Evolutionary conservation across 192 early-diverging fungal genomes (phyloP), one percentile per base, ranked within the genome.

Genomic region (Gigaspora rosea): DNA sequence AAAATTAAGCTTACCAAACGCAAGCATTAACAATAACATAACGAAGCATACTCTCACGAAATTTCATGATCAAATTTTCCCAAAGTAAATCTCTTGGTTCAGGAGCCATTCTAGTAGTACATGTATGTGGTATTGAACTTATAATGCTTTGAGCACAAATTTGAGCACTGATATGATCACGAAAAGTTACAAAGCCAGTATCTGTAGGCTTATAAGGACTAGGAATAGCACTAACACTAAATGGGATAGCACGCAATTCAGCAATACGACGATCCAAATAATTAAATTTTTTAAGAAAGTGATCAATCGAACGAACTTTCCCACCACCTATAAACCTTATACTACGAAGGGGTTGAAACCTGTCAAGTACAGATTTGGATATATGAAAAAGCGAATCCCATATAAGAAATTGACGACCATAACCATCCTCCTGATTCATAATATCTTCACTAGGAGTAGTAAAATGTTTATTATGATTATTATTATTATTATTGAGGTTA

Each of bases 11-110:
- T 63, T 75, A 80, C 83, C 85, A 89, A 4, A 85, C 79, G 47
- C 86, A 79, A 48, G 86, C 59, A 36, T 82, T 84, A 3, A 86
- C 87, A 2, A 88, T 64, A 8, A 89, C 6, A 27, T 79, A 79
- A 22, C 88, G 79, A 16, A 80, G 71, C 18, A 85, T 76, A 15
- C 84, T 81, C 48, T 82, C 80, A 2, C 83, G 79, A 49, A 88
- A 83, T 18, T 69, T 73, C 57, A 78, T 66, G 8, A 79, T 82
- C 68, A 91, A 76, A 64, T 85, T 85, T 22, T 83, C 75, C 90
- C 90, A 91, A 8, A 90, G 68, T 3, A 91, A 76, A 74, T 91
- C 90, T 68, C 90, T 78, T 15, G 90, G 90, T 50, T 91, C 90
- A 15, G 89, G 89, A 10, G 89, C 89, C 74, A 86, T 71, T 35